These are phyloP conservation scores for Apiospora malaysiana DNA, from an alignment of 2,329 filamentous ascomycete genomes.

Conservation along the genomic window DNA sequence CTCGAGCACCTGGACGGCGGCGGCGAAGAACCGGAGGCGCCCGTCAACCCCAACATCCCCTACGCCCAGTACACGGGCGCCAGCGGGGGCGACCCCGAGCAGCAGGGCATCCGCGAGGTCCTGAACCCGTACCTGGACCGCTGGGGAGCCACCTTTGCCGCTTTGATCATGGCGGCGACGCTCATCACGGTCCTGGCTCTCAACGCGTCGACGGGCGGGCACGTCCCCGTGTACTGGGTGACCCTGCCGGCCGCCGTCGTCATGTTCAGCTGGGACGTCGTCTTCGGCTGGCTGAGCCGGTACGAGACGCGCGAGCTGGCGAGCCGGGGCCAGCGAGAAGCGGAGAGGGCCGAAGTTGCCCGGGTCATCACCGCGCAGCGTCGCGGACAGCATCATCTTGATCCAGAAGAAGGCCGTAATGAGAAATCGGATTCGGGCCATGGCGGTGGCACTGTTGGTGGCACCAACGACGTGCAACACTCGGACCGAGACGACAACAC, in stretches of 20 bases:
- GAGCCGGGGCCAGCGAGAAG: constrained; percentile 56
- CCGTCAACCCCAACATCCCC: constrained; percentile 76
- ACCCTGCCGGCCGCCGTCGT: constrained; percentile 72
- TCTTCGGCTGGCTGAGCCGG: constrained; percentile 67
- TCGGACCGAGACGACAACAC: neutral
- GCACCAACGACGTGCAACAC: neutral
- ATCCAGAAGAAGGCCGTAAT: too few species aligned
- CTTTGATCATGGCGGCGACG: constrained; percentile 69
- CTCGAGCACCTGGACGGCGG: constrained; percentile 52
- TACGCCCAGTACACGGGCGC: constrained; percentile 55
- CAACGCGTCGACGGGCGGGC: constrained; percentile 63
- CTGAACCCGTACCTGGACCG: constrained; percentile 78
- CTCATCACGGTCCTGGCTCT: constrained; percentile 69
- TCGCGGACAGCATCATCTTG: neutral
- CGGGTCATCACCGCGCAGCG: neutral
- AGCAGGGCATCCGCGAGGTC: constrained; percentile 71
- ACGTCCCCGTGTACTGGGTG: constrained; percentile 69
- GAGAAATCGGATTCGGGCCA: neutral
- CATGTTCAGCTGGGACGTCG: constrained; percentile 72
- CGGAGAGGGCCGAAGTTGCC: constrained; percentile 38
- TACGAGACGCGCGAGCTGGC: constrained; percentile 69
- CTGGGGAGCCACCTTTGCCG: constrained; percentile 67
- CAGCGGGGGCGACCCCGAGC: constrained; percentile 56
- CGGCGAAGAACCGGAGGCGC: constrained; percentile 56
- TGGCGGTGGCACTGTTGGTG: neutral